Conservation (phyloP, 345 rosid species). For the Pistacia atlantica region DNA sequence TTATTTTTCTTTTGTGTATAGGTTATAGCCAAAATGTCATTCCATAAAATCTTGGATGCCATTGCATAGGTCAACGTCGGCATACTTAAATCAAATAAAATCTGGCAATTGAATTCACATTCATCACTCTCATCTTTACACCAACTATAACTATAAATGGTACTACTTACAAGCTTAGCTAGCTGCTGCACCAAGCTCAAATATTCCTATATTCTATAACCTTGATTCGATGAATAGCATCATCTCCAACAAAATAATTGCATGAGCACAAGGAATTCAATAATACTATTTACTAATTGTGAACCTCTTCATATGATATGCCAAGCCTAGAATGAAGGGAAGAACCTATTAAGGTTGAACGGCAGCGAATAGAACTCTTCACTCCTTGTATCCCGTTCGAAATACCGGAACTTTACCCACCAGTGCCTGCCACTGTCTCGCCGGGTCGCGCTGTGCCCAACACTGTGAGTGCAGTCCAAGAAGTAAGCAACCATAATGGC, state of each 20-base stretch:
- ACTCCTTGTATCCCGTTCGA: conserved; percentile 54
- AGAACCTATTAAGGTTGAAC: conserved; percentile 71
- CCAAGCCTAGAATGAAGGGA: conserved; percentile 67
- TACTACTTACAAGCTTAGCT: not conserved
- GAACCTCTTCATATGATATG: not conserved
- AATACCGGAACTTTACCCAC: conserved; percentile 75
- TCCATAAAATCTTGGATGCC: no score
- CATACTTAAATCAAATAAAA: no score
- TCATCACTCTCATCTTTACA: no score
- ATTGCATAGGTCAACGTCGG: no score
- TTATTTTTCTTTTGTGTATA: no score
- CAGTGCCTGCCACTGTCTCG: conserved; percentile 91
- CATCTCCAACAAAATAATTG: not conserved
- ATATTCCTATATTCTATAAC: not conserved
- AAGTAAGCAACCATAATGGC: conserved; percentile 55
- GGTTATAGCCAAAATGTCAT: no score
- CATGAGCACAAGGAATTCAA: not conserved
- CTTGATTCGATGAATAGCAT: not conserved
- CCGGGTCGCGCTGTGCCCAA: conserved; percentile 47
- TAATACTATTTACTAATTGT: not conserved
- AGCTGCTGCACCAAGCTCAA: not conserved
- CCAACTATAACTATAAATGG: not conserved
- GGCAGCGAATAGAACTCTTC: conserved; percentile 81
- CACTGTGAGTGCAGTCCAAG: conserved; percentile 67
- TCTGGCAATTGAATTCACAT: no score